Evolutionary conservation across 2,329 filamentous ascomycete species (phyloP).

Genomic region (Beauveria varroae): DNA sequence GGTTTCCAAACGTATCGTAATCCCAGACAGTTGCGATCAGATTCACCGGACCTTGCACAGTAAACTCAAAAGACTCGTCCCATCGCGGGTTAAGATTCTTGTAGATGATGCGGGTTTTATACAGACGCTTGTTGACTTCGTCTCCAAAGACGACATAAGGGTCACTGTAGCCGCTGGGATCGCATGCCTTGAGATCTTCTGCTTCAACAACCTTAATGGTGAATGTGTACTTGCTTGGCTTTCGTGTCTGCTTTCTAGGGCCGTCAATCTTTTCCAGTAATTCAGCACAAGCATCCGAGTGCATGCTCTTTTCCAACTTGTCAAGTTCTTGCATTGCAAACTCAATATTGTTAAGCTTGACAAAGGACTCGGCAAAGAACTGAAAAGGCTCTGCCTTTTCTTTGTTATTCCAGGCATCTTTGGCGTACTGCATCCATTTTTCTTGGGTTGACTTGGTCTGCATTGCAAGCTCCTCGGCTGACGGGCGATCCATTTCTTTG

Average conservation of each 20-base stretch:
- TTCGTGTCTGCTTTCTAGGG: slow-evolving; percentile 55
- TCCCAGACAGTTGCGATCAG: slow-evolving; percentile 98
- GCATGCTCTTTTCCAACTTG: slow-evolving; percentile 79
- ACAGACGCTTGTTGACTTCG: slow-evolving; percentile 93
- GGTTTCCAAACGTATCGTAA: slow-evolving; percentile 93
- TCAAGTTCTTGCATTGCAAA: slow-evolving; percentile 90
- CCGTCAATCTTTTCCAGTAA: slow-evolving; percentile 70
- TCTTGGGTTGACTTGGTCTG: slow-evolving; percentile 78
- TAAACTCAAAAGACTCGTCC: slow-evolving; percentile 96
- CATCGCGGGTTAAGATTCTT: slow-evolving; percentile 87
- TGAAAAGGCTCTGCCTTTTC: slow-evolving; percentile 95
- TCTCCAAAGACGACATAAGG: slow-evolving; percentile 96
- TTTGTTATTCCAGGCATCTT: slow-evolving; percentile 85
- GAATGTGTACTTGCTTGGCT: slow-evolving; percentile 86
- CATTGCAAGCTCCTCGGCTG: slow-evolving; percentile 76
- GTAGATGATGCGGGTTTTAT: slow-evolving; percentile 89
- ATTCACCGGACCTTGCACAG: slow-evolving; percentile 83
- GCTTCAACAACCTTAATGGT: slow-evolving; percentile 98
- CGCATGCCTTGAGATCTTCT: slow-evolving; percentile 96
- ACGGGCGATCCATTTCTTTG: slow-evolving; percentile 87
- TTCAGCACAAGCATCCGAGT: slow-evolving; percentile 83
- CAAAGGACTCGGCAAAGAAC: slow-evolving; percentile 92
- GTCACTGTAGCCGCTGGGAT: slow-evolving; percentile 88
- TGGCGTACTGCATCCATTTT: slow-evolving; percentile 86
- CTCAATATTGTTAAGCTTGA: slow-evolving; percentile 97